phyloP scores from a whole-genome alignment of 148 eudicot genomes.

The Suaeda aralocaspica region DNA sequence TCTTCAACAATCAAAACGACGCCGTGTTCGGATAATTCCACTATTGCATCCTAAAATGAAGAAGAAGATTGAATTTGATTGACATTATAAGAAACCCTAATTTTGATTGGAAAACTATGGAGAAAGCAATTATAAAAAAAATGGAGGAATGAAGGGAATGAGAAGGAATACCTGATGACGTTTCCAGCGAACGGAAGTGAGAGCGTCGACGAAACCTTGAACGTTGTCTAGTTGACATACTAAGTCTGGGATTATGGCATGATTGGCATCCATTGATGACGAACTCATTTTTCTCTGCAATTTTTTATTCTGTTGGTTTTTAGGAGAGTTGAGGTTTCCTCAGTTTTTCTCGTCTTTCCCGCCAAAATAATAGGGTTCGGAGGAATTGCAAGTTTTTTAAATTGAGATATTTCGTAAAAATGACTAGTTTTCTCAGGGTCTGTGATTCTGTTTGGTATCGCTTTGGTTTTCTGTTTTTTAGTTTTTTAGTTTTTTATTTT shows the following conservation, averaged over 20 bases:
- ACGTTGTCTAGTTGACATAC: constrained; percentile 80
- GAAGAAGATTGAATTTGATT: too few relatives aligned
- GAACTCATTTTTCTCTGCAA: constrained; percentile 42
- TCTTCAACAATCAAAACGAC: constrained; percentile 87
- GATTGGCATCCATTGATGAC: constrained; percentile 47
- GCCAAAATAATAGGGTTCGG: neutral
- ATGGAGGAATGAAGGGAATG: neutral
- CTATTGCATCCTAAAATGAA: constrained; percentile 59
- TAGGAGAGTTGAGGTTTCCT: neutral
- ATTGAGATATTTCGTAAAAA: too few relatives aligned
- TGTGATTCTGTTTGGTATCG: too few relatives aligned
- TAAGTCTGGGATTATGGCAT: constrained; percentile 48
- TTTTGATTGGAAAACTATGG: neutral
- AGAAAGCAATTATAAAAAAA: neutral
- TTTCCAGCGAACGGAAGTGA: constrained; percentile 92
- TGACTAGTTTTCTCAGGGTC: too few relatives aligned
- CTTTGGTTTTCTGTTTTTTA: too few relatives aligned
- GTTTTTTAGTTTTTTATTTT: too few relatives aligned
- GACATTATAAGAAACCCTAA: constrained; percentile 12
- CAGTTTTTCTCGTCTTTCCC: neutral
- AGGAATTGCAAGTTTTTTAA: neutral
- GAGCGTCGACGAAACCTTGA: constrained; percentile 94
- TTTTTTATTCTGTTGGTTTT: neutral
- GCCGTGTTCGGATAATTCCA: constrained; percentile 91
- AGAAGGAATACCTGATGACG: constrained; percentile 63